Conservation (phyloP, 768 basidiomycete species). For the Psilocybe azurescens region DNA sequence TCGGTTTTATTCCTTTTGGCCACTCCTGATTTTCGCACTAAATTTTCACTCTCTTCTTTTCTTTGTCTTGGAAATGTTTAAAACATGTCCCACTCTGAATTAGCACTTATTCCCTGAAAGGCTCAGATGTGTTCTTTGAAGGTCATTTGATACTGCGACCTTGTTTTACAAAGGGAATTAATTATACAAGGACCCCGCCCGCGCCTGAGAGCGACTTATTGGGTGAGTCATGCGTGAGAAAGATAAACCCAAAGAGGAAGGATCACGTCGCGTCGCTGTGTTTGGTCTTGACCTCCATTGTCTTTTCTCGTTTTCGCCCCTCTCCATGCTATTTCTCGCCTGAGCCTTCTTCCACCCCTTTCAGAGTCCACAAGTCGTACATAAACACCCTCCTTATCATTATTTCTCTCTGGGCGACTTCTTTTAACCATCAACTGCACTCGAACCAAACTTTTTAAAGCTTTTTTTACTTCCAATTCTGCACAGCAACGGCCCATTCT, state of each 20-base stretch:
- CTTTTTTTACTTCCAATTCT: neutral
- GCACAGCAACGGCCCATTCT: neutral
- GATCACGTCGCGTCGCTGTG: slow-evolving; percentile 22
- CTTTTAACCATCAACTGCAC: neutral
- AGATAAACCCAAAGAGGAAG: slow-evolving; percentile 11
- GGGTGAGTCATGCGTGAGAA: slow-evolving; percentile 17
- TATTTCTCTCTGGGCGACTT: neutral
- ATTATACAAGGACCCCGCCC: too few species aligned
- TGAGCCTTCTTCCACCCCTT: neutral
- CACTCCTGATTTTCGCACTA: too few species aligned
- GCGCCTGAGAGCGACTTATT: neutral
- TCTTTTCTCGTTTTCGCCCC: neutral
- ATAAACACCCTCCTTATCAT: neutral
- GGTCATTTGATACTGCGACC: too few species aligned
- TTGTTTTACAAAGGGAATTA: neutral
- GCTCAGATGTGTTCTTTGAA: too few species aligned
- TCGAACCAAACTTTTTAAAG: neutral
- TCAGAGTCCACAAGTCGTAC: neutral
- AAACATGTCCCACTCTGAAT: too few species aligned
- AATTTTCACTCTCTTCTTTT: too few species aligned
- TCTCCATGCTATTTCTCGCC: slow-evolving; percentile 3
- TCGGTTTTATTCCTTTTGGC: neutral
- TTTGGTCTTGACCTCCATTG: slow-evolving; percentile 18
- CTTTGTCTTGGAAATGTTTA: neutral
- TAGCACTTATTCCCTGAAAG: too few species aligned